These are phyloP conservation scores for Ampelomyces quisqualis DNA, from an alignment of 2,329 filamentous ascomycete species.

Conservation along the genomic window DNA sequence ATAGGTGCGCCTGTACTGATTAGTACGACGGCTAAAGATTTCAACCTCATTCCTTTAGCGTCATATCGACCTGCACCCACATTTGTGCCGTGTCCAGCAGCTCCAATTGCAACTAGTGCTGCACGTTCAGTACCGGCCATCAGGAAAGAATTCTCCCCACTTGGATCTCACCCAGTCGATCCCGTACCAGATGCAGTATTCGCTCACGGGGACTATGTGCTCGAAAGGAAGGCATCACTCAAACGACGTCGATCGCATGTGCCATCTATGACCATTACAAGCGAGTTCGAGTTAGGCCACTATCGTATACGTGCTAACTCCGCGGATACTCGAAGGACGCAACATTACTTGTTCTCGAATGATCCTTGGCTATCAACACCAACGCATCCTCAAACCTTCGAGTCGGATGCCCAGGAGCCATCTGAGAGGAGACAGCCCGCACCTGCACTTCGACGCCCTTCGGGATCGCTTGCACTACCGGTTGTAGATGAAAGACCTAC, in stretches of 20 bases:
- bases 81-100: constrained; percentile 16
- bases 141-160: constrained; percentile 31
- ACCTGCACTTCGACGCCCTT: constrained; percentile 26
- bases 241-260: constrained; percentile 27
- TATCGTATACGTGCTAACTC: constrained; percentile 34
- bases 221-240: constrained; percentile 5
- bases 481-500: constrained; percentile 25
- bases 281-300: constrained; percentile 17
- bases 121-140: constrained; percentile 16
- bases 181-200: constrained; percentile 16
- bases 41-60: constrained; percentile 29
- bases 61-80: constrained; percentile 35
- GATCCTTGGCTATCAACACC: constrained; percentile 34
- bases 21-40: constrained; percentile 35
- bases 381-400: constrained; percentile 14
- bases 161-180: constrained; percentile 38
- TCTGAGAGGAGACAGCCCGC: constrained; percentile 18
- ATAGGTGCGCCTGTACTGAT: constrained; percentile 38
- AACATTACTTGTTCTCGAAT: constrained; percentile 29
- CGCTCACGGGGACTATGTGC: constrained; percentile 14
- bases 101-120: constrained; percentile 6
- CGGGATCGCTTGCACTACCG: constrained; percentile 15
- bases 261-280: constrained; percentile 14
- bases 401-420: constrained; percentile 12
- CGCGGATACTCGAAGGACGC: constrained; percentile 27